Evolutionary conservation across 2,329 filamentous ascomycete genomes (phyloP).

Genomic region (Ceratocystis colombiana): DNA sequence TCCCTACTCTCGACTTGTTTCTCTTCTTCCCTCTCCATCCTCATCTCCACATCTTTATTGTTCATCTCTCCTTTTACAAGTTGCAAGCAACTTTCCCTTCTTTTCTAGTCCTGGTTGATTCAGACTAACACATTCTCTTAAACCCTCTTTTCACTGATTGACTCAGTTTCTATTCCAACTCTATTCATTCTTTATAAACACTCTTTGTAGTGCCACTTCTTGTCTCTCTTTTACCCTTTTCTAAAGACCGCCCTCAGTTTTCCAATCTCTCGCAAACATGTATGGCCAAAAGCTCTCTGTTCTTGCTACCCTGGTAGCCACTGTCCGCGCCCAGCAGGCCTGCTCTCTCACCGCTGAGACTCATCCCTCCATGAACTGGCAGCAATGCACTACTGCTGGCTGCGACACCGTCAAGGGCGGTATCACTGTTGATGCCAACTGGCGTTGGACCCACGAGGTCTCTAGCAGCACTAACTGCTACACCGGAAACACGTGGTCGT

Average conservation of each 20-base stretch:
- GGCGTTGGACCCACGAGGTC: constrained; percentile 43
- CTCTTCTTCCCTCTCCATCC: constrained; percentile 10
- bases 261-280: constrained; percentile 3
- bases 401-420: constrained; percentile 37
- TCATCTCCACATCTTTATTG: constrained; percentile 11
- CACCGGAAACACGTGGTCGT: constrained; percentile 36
- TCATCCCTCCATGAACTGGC: constrained; percentile 39
- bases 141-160: neutral
- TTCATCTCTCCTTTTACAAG: constrained; percentile 5
- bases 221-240: neutral
- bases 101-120: constrained; percentile 1
- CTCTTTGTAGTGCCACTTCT: neutral
- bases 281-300: constrained; percentile 18
- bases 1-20: neutral
- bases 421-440: constrained; percentile 44
- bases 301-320: constrained; percentile 30
- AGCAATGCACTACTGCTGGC: constrained; percentile 37
- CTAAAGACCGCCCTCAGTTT: neutral
- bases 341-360: constrained; percentile 35
- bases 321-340: constrained; percentile 36
- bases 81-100: constrained; percentile 16
- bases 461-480: constrained; percentile 40
- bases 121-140: neutral
- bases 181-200: neutral
- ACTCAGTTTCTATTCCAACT: constrained; percentile 11